Conservation (phyloP, 768 basidiomycete genomes). For the Leccinum incarnatum region DNA sequence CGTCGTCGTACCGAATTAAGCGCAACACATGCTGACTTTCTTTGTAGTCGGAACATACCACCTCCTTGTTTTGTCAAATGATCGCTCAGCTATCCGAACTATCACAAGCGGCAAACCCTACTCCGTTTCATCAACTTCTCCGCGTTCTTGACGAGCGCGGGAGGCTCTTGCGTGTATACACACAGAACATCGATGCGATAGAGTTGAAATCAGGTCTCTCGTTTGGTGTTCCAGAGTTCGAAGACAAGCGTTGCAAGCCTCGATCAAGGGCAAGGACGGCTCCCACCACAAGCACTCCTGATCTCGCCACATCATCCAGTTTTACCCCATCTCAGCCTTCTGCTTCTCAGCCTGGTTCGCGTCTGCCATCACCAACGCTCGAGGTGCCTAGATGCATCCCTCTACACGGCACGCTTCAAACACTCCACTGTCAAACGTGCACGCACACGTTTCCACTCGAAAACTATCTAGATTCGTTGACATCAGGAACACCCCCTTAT, state of each 20-base stretch:
- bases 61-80: conserved; percentile 83
- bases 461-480: conserved; percentile 57
- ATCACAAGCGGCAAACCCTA: conserved; percentile 70
- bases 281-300: conserved; percentile 12
- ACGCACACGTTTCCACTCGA: conserved; percentile 66
- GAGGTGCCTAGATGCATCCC: conserved; percentile 83
- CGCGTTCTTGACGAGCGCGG: conserved; percentile 73
- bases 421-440: conserved; percentile 80
- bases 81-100: conserved; percentile 78
- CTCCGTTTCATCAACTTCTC: conserved; percentile 76
- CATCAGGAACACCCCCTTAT: conserved; percentile 59
- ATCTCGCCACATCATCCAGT: conserved; percentile 11
- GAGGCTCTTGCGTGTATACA: conserved; percentile 81
- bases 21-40: conserved; percentile 18
- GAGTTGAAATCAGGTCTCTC: conserved; percentile 85
- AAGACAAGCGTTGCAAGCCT: conserved; percentile 52
- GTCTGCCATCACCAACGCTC: conserved; percentile 49
- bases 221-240: conserved; percentile 77
- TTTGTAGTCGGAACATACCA: conserved; percentile 67
- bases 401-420: conserved; percentile 81
- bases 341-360: conserved; percentile 27
- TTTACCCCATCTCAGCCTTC: conserved; percentile 16
- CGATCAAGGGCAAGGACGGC: conserved; percentile 45
- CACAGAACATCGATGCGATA: conserved; percentile 91
- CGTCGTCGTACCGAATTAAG: conserved; percentile 1